Evolutionary conservation across 75 land plant genomes (phyloP), one percentile per base, ranked within the genome.

Genomic region (Adiantum capillusveneris): DNA sequence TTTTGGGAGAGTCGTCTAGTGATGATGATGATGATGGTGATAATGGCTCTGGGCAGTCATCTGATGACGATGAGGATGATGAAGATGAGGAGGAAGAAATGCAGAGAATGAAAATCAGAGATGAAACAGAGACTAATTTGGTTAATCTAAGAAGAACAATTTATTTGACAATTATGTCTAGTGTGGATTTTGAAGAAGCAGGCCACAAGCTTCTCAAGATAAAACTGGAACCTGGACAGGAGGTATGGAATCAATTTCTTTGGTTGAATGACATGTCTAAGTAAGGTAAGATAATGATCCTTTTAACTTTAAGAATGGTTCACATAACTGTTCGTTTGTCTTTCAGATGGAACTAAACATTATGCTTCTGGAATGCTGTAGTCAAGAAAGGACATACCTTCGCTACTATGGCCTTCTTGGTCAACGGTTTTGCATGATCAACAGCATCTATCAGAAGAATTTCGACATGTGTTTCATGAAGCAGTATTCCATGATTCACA

Each of bases 151-250:
- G 97, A 26, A 83, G 97, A 56, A 91, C 97, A n/a, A 91, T 87
- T 39, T 91, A 91, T 52, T 76, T 91, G 27, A 91, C 97, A 31
- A 87, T 91, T 45, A 91, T 91, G 97, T 91, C 97, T 11, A 91
- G 97, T 75, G 88, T 87, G 37, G 88, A 87, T 68, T 91, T 87
- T 66, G 97, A 91, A 60, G 97, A 91, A 71, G 97, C 97, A 51
- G 97, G 97, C 1, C 97, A 91, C 59, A 91, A 90, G 60, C 79
- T 91, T 0, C 63, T 91, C 22, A 87, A 91, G 68, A 91, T 91
- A 51, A 91, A 84, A 71, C 73, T 91, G 27, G 85, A 91, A 63
- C 76, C 97, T 62, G 97, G 97, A 44, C 97, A 91, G 75, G 96
- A 90, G 80, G 92, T 90, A 34, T 34, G 37, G 9, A 34, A 34